A percentile compares a stretch with the other conserved stretches of the same genome.
Conservation (phyloP, 1,284 basidiomycete species). For the Agroathelia rolfsii region DNA sequence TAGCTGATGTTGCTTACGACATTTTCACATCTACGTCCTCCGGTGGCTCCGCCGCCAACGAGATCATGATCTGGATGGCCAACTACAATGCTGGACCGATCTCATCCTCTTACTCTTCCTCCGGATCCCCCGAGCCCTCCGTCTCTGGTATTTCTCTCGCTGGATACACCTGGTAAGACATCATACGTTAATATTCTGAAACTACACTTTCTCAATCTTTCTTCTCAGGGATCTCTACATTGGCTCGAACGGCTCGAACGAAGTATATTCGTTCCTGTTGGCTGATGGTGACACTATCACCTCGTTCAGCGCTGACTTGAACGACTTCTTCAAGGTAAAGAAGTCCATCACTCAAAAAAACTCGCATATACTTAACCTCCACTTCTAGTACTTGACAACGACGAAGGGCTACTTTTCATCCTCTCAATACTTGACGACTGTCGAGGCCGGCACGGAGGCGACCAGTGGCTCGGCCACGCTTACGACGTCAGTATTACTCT, state of each 20-base stretch:
- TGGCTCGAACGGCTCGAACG: slow-evolving; percentile 50
- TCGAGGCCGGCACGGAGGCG: slow-evolving; percentile 48
- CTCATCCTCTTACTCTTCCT: slow-evolving; percentile 33
- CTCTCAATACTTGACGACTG: slow-evolving; percentile 40
- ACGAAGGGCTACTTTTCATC: slow-evolving; percentile 32
- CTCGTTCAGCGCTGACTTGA: slow-evolving; percentile 46
- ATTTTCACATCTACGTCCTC: slow-evolving; percentile 46
- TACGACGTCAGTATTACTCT: slow-evolving; percentile 30
- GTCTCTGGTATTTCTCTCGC: slow-evolving; percentile 34
- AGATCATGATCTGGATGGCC: slow-evolving; percentile 63
- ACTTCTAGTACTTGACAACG: slow-evolving; percentile 39
- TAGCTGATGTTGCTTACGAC: slow-evolving; percentile 52
- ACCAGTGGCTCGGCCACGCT: slow-evolving; percentile 45
- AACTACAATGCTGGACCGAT: slow-evolving; percentile 51
- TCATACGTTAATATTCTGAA: background rate
- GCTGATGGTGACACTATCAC: slow-evolving; percentile 31
- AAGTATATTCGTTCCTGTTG: slow-evolving; percentile 56
- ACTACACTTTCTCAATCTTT: too few species aligned
- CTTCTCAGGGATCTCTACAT: slow-evolving; percentile 46
- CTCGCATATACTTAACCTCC: background rate
- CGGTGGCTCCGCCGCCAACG: slow-evolving; percentile 42
- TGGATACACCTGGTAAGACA: slow-evolving; percentile 38
- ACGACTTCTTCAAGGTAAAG: slow-evolving; percentile 41
- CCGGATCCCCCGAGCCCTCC: slow-evolving; percentile 38
- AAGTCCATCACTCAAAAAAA: slow-evolving; percentile 3